Conservation (phyloP, 2,329 filamentous ascomycete species). For the Arthroderma uncinatum region DNA sequence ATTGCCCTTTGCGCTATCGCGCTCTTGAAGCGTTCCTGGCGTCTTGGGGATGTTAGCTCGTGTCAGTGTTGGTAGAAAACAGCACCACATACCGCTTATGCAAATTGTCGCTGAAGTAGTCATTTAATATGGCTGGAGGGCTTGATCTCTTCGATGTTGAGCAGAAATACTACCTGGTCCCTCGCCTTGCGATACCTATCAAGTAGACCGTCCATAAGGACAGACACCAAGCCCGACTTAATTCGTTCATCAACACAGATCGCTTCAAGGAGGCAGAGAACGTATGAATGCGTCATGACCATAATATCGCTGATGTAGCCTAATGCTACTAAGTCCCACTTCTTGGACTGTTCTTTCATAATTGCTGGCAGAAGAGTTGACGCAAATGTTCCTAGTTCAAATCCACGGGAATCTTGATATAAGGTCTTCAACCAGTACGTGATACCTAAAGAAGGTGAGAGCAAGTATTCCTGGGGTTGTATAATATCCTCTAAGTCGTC, state of each 20-base stretch:
- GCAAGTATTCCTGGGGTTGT: slow-evolving; percentile 6
- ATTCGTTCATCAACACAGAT: slow-evolving; percentile 39
- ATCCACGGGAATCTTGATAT: slow-evolving; percentile 40
- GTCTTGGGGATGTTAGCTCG: background rate
- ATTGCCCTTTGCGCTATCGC: background rate
- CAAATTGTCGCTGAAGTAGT: slow-evolving; percentile 40
- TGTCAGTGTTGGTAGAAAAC: background rate
- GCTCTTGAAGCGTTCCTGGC: background rate
- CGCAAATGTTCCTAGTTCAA: slow-evolving; percentile 44
- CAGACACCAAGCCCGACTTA: slow-evolving; percentile 32
- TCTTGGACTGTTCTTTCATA: slow-evolving; percentile 45
- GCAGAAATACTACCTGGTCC: slow-evolving; percentile 40
- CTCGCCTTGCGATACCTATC: slow-evolving; percentile 40
- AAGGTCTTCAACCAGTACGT: slow-evolving; percentile 35
- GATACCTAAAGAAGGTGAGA: slow-evolving; percentile 25
- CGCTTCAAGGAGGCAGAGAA: slow-evolving; percentile 32
- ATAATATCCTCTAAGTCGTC: slow-evolving; percentile 17
- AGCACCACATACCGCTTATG: slow-evolving; percentile 25
- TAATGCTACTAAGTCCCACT: slow-evolving; percentile 42
- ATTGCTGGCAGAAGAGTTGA: slow-evolving; percentile 22
- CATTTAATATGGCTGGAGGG: slow-evolving; percentile 41
- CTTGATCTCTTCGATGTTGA: slow-evolving; percentile 42
- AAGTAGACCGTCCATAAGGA: slow-evolving; percentile 38
- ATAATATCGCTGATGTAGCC: slow-evolving; percentile 45
- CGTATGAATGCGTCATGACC: slow-evolving; percentile 43